Percentiles rank a stretch among this genome's conserved stretches.
phyloP scores from a whole-genome alignment of 768 basidiomycete genomes.

The Ramaria sp. region DNA sequence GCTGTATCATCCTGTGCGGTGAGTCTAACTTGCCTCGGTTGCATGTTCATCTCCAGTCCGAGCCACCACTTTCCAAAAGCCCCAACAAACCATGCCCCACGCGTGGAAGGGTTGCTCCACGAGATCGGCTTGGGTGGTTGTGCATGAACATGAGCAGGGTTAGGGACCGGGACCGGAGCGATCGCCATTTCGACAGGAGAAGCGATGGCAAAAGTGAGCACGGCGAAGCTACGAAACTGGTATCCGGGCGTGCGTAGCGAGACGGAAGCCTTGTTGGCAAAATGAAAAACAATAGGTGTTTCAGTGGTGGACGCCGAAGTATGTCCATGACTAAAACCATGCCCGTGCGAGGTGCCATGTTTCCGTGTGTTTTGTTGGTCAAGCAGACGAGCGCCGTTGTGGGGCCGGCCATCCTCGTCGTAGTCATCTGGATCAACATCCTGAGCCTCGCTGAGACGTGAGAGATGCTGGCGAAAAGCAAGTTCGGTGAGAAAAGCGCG shows the following conservation, averaged over 20 bases:
- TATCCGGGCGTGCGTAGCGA: conserved; percentile 87
- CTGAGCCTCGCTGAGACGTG: conserved; percentile 60
- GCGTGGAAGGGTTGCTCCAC: conserved; percentile 41
- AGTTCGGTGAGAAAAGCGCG: conserved; percentile 94
- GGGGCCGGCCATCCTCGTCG: conserved; percentile 17
- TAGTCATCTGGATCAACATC: conserved; percentile 40
- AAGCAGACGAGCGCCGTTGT: conserved; percentile 8
- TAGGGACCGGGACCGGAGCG: conserved; percentile 8
- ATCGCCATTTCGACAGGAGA: conserved; percentile 38
- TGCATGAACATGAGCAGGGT: conserved; percentile 10
- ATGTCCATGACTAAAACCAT: not conserved
- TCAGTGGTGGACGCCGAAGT: conserved; percentile 27
- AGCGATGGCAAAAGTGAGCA: conserved; percentile 80
- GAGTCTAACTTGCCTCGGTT: not conserved
- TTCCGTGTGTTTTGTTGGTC: conserved; percentile 12
- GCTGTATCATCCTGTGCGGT: conserved; percentile 2
- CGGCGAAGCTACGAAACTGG: conserved; percentile 74
- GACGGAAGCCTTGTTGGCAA: conserved; percentile 86
- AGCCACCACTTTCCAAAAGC: conserved; percentile 90
- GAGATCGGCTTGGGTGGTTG: conserved; percentile 18
- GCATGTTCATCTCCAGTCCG: conserved; percentile 25
- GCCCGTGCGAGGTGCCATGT: conserved; percentile 3
- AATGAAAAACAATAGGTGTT: conserved; percentile 43
- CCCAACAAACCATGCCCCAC: conserved; percentile 81
- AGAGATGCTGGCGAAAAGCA: conserved; percentile 90